Evolutionary conservation across 495 filamentous ascomycete species (phyloP).

Genomic region (Xylaria intraflava): DNA sequence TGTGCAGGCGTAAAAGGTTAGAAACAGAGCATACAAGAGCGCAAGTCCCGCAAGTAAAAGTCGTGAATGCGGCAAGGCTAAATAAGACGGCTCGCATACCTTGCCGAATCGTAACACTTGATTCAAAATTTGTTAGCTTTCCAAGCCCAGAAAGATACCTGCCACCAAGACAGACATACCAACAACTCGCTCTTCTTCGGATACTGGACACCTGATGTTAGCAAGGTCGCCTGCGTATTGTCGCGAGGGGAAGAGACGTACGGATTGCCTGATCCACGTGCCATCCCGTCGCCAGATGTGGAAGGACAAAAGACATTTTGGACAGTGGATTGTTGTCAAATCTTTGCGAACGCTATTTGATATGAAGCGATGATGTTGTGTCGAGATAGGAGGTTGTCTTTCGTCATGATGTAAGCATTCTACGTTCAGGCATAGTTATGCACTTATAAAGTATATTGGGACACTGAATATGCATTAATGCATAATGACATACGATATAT

Average conservation of each 20-base stretch:
- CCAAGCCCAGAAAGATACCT: background rate
- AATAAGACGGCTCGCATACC: background rate
- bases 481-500: too few species aligned
- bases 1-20: conserved; percentile 50
- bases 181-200: conserved; percentile 92
- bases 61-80: background rate
- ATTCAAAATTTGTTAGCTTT: background rate
- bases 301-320: conserved; percentile 91
- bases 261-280: conserved; percentile 89
- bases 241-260: background rate
- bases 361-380: background rate
- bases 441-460: background rate
- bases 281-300: conserved; percentile 89
- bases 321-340: background rate
- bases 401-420: background rate
- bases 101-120: conserved; percentile 10
- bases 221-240: background rate
- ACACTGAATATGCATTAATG: too few species aligned
- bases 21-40: conserved; percentile 31
- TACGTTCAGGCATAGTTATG: background rate
- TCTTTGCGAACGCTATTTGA: background rate
- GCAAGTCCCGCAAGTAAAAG: background rate
- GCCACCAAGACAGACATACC: conserved; percentile 70
- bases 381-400: background rate
- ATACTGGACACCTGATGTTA: conserved; percentile 32